Evolutionary conservation across 108 stramenopile genomes (phyloP).

Genomic region (Cylindrotheca fusiformis): DNA sequence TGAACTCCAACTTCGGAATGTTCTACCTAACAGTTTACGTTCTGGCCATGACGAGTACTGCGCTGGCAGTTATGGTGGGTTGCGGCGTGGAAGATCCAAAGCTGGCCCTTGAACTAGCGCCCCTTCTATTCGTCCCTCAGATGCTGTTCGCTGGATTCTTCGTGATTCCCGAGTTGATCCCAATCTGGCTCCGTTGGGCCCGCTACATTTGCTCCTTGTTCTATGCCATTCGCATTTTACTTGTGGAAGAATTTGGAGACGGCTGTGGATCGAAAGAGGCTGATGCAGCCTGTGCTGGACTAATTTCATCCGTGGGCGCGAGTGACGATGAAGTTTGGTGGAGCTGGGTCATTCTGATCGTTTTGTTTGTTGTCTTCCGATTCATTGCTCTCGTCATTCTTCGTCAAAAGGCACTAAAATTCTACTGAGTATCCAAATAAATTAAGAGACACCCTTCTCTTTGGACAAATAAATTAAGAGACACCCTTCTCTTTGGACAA

Average conservation of each 20-base stretch:
- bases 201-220: conserved; percentile 71
- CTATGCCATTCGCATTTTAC: conserved; percentile 55
- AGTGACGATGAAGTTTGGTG: conserved; percentile 35
- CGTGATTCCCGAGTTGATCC: conserved; percentile 57
- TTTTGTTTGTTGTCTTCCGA: conserved; percentile 57
- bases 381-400: conserved; percentile 50
- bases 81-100: conserved; percentile 66
- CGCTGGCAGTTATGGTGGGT: conserved; percentile 64
- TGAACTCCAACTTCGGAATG: conserved; percentile 49
- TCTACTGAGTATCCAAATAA: too few species aligned
- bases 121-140: conserved; percentile 82
- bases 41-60: conserved; percentile 64
- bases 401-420: conserved; percentile 63
- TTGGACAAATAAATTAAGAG: too few species aligned
- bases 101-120: conserved; percentile 64
- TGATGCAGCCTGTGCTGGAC: neutral
- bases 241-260: conserved; percentile 62
- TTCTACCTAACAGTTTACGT: conserved; percentile 44
- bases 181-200: conserved; percentile 71
- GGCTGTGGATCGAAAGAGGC: too few species aligned
- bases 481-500: too few species aligned
- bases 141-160: conserved; percentile 88
- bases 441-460: too few species aligned
- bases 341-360: conserved; percentile 47
- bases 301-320: conserved; percentile 16